phyloP scores from a whole-genome alignment of 257 asterid species.

The Phtheirospermum japonicum region DNA sequence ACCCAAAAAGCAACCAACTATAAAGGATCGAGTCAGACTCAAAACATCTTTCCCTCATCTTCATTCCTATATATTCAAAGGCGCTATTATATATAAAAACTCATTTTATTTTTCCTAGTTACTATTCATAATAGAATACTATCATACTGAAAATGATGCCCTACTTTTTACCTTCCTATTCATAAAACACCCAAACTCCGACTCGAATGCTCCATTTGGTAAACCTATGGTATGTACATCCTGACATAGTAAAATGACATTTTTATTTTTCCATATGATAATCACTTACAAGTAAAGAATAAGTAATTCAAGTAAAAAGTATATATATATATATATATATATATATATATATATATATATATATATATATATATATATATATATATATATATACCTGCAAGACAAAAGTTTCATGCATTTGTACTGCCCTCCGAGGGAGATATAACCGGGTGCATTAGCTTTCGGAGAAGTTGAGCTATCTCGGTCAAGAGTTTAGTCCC shows the following conservation, averaged over 20 bases:
- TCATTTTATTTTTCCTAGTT: not conserved
- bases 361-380: too few relatives aligned
- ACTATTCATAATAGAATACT: not conserved
- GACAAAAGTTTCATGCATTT: conserved; percentile 22
- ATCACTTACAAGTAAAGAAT: not conserved
- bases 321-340: too few relatives aligned
- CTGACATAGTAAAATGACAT: conserved; percentile 5
- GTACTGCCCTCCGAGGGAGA: conserved; percentile 27
- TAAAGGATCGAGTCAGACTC: conserved; percentile 19
- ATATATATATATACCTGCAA: too few relatives aligned
- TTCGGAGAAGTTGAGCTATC: conserved; percentile 74
- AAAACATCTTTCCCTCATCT: conserved; percentile 4
- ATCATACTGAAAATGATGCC: not conserved
- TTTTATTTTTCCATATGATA: not conserved
- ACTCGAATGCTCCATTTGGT: conserved; percentile 9
- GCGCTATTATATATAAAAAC: conserved; percentile 10
- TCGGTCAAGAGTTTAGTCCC: conserved; percentile 71
- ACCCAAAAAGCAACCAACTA: not conserved
- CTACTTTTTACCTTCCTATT: conserved; percentile 22
- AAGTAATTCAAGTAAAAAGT: too few relatives aligned
- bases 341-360: too few relatives aligned
- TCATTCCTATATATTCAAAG: conserved; percentile 17
- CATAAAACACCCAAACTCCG: conserved; percentile 8
- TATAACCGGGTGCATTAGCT: conserved; percentile 40
- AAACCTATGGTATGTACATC: conserved; percentile 26